These are phyloP conservation scores for Colletotrichum simmondsii DNA, from an alignment of 2,329 filamentous ascomycete species.

Conservation along the genomic window DNA sequence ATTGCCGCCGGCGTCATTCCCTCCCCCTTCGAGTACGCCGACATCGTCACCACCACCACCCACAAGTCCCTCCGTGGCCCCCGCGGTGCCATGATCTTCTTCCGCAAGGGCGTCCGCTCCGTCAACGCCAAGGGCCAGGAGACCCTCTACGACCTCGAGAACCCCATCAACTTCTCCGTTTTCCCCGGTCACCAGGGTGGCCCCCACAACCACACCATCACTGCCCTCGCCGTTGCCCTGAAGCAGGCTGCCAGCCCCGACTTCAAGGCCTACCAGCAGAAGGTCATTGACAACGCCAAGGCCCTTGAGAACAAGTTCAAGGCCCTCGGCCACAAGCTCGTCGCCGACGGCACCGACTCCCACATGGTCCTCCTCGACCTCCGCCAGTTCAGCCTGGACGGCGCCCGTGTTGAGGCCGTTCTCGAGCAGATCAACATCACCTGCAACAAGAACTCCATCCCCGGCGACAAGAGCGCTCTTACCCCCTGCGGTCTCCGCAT, in stretches of 20 bases:
- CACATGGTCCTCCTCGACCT: constrained; percentile 98
- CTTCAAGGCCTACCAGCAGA: constrained; percentile 93
- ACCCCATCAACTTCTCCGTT: constrained; percentile 97
- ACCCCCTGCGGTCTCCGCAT: constrained; percentile 96
- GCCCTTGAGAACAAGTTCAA: constrained; percentile 87
- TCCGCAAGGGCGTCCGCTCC: constrained; percentile 94
- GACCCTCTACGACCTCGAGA: constrained; percentile 91
- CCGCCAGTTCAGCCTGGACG: constrained; percentile 86
- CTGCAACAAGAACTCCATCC: constrained; percentile 99
- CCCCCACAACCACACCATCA: constrained; percentile 99
- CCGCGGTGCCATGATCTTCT: constrained; percentile 99
- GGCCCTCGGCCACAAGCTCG: constrained; percentile 91
- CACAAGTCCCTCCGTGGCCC: constrained; percentile 99
- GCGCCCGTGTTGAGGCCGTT: constrained; percentile 93
- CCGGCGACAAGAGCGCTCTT: constrained; percentile 96
- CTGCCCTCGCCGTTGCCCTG: constrained; percentile 91
- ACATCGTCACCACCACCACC: constrained; percentile 97
- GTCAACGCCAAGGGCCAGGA: constrained; percentile 93
- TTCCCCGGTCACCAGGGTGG: constrained; percentile 99
- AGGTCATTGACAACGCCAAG: constrained; percentile 94
- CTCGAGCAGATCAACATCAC: constrained; percentile 99
- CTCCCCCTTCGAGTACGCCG: constrained; percentile 90
- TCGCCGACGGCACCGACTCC: constrained; percentile 95
- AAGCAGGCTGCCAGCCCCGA: constrained; percentile 92
- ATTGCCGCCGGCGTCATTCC: constrained; percentile 94